Evolutionary conservation across 495 filamentous ascomycete genomes (phyloP), one percentile per base, ranked within the genome.

Genomic region (Bacidia rubella): DNA sequence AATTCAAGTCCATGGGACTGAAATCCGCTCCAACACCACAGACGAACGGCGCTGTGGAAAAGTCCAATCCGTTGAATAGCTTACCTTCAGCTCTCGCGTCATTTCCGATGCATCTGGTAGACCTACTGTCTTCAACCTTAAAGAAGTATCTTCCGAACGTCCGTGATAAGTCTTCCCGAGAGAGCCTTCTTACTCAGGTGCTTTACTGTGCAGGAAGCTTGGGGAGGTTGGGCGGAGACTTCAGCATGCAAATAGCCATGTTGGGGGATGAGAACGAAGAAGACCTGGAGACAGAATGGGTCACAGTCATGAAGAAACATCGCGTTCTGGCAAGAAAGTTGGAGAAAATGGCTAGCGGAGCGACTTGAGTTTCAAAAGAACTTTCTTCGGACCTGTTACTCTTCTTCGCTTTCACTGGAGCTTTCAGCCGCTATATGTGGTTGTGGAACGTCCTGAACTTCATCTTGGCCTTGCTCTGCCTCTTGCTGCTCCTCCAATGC

Each of bases 121-220:
- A 83, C 21, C 76, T 95, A 61, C 71, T 99, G 46, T 79, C 82
- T 21, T 79, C 83, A 43, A 93, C 87, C 0, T 71, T 99, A 40
- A 74, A 79, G 52, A 66, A 66, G 17, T 97, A 97, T 67, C 72
- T 97, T 3, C 85, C 87, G 0, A 90, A 85, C 52, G 79, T 99
- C 15, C 75, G 76, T 57, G 90, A 97, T 60, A 81, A 80, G 40
- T 76, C 79, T 39, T 82, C 83, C 0, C 74, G 72, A 41, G 93
- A 99, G 57, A 92, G 86, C 60, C 68, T 99, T 51, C 68, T 97
- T 2, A 99, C 90, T 0, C 93, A 99, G 63, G 85, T 97, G 2
- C 72, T 97, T 19, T 99, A 97, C 68, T 96, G 90, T 58, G 89
- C 90, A 2, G 88, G 89, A 17, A 95, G 89, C 68, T 68, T 99